phyloP scores from a whole-genome alignment of 306 rosid species.

The Vigna hirtella region DNA sequence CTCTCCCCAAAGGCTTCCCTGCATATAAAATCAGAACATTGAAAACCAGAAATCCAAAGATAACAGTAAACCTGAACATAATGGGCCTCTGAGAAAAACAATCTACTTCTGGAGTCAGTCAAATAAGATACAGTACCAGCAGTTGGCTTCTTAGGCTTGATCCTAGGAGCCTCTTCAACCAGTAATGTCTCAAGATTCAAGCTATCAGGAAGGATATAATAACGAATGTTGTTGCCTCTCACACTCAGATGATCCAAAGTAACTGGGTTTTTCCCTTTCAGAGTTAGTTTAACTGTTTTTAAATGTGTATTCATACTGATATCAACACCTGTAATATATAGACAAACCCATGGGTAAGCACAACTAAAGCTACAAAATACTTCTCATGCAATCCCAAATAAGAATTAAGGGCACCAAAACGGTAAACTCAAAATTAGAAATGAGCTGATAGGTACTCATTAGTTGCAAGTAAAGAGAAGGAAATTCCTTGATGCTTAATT shows the following conservation, averaged over 20 bases:
- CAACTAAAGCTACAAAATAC: slow-evolving; percentile 36
- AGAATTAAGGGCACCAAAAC: not conserved
- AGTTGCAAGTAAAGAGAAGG: not conserved
- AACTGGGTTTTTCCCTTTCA: slow-evolving; percentile 94
- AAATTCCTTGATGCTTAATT: slow-evolving; percentile 20
- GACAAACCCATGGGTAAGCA: slow-evolving; percentile 45
- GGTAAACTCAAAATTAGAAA: slow-evolving; percentile 3
- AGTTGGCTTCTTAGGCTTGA: slow-evolving; percentile 96
- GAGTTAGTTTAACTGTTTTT: slow-evolving; percentile 89
- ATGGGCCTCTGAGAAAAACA: not conserved
- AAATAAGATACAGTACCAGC: slow-evolving; percentile 65
- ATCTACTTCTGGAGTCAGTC: not conserved
- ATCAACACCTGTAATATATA: slow-evolving; percentile 60
- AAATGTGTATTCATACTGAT: slow-evolving; percentile 78
- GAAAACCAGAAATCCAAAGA: not conserved
- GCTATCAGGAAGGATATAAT: slow-evolving; percentile 68
- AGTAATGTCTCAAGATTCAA: slow-evolving; percentile 58
- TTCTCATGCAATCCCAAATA: not conserved
- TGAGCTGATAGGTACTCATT: slow-evolving; percentile 7
- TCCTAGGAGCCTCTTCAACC: slow-evolving; percentile 71
- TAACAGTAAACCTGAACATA: not conserved
- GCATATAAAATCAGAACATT: slow-evolving; percentile 38
- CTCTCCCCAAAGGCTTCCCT: slow-evolving; percentile 89
- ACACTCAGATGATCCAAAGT: slow-evolving; percentile 96
- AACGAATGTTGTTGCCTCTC: slow-evolving; percentile 92